Evolutionary conservation across 2,329 filamentous ascomycete genomes (phyloP), one percentile per base, ranked within the genome.

Genomic region (Aureobasidium sp.): DNA sequence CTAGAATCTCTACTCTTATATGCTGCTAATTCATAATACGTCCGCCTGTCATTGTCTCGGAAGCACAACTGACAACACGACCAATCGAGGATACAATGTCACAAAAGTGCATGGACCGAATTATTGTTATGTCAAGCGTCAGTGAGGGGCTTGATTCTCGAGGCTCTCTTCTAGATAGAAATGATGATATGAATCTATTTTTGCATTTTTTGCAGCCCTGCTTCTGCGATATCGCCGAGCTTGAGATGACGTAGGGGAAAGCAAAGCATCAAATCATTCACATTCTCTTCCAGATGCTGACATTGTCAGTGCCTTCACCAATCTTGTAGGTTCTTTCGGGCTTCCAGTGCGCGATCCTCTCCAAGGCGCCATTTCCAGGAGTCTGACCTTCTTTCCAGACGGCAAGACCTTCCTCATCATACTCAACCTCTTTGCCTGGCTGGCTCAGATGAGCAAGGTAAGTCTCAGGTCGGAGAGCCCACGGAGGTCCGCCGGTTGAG

Each of bases 371-470:
- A 33, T 73, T 71, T 21, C 75, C 76, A 58, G 77, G 70, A 42
- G 76, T 74, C 17, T 79, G 74, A 40, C 74, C 72, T 21, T 63
- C 54, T 1, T 59, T 53, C 27, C 64, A 64, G 17, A 59, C 38
- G 43, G 76, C 71, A 37, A 84, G 72, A 0, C 79, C 81, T 8
- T 79, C 75, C 2, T 77, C 77, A 63, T 79, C 78, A 71, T 90
- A 92, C 15, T 76, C 69, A 15, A 91, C 74, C 10, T 85, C 79
- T 64, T 85, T 78, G 1, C 89, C 89, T 0, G 90, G 90, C 50
- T 81, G 79, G 58, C 79, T 80, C 43, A 95, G 78, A 66, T 93
- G 84, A 63, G 84, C 85, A 67, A 84, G 75, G 71, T 95, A 94
- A 29, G 88, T 81, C 62, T 84, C 81, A 0, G 87, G 81, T 13